A percentile compares a stretch with the other conserved stretches of the same genome.
phyloP scores from a whole-genome alignment of 139 green algal species.

The Micractinium conductrix region DNA sequence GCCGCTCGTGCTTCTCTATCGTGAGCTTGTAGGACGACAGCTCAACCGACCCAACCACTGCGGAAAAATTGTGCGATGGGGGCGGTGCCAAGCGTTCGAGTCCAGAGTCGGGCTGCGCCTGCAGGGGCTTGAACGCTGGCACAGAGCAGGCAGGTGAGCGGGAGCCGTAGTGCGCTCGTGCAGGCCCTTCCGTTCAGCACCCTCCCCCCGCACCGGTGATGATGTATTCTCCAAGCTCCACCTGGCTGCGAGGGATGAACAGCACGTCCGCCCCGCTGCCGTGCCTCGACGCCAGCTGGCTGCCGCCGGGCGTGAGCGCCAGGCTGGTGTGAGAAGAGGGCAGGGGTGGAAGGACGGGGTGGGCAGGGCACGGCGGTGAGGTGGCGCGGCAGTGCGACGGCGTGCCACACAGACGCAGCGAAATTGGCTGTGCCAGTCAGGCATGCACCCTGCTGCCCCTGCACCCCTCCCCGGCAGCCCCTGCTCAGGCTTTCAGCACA shows the following conservation, averaged over 20 bases:
- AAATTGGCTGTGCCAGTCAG: too few species aligned
- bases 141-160: too few species aligned
- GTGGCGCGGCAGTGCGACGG: too few species aligned
- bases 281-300: conserved; percentile 2
- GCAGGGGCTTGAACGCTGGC: too few species aligned
- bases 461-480: too few species aligned
- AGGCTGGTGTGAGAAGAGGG: not conserved
- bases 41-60: conserved; percentile 16
- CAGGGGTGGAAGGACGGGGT: not conserved
- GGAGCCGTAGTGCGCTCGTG: not conserved
- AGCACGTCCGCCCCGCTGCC: conserved; percentile 28
- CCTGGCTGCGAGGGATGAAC: not conserved
- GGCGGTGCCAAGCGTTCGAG: too few species aligned
- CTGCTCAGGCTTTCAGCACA: too few species aligned
- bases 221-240: not conserved
- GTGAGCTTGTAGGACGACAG: conserved; percentile 13
- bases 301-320: not conserved
- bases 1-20: conserved; percentile 15
- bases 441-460: too few species aligned
- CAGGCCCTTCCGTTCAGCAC: not conserved
- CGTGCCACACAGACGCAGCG: too few species aligned
- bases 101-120: too few species aligned
- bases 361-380: too few species aligned
- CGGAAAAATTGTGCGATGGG: too few species aligned
- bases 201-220: not conserved